Evolutionary conservation across 257 asterid species (phyloP).

Genomic region (Solanum pinnatisectum): DNA sequence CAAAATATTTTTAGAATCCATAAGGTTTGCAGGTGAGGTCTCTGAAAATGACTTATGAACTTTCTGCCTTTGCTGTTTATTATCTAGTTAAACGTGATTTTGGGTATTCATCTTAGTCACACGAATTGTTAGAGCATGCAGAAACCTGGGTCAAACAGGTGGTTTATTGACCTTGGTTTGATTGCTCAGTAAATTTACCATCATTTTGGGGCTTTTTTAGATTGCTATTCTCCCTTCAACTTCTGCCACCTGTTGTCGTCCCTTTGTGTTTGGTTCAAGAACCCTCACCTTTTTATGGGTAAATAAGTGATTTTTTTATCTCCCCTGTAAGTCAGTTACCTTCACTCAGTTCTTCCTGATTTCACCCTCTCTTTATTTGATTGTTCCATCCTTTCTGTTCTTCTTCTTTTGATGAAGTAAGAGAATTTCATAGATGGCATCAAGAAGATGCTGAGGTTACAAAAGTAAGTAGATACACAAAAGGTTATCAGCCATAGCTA

Average conservation of each 20-base stretch:
- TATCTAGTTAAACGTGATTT: not conserved
- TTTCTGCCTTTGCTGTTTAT: not conserved
- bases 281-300: not conserved
- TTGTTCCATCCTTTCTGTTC: not conserved
- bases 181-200: not conserved
- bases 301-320: not conserved
- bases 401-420: not conserved
- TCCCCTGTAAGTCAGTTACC: not conserved
- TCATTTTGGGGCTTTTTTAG: not conserved
- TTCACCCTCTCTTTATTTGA: not conserved
- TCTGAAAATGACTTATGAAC: not conserved
- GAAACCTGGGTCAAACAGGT: not conserved
- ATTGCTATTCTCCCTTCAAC: not conserved
- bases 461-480: not conserved
- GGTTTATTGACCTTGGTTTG: not conserved
- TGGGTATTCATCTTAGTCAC: not conserved
- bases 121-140: not conserved
- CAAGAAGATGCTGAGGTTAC: not conserved
- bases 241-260: not conserved
- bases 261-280: not conserved
- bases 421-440: not conserved
- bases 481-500: not conserved
- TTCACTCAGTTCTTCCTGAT: not conserved
- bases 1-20: conserved; percentile 41
- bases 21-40: conserved; percentile 80